Base-by-base conservation (phyloP, 495 filamentous ascomycete species). In the Penicillium herquei region DNA sequence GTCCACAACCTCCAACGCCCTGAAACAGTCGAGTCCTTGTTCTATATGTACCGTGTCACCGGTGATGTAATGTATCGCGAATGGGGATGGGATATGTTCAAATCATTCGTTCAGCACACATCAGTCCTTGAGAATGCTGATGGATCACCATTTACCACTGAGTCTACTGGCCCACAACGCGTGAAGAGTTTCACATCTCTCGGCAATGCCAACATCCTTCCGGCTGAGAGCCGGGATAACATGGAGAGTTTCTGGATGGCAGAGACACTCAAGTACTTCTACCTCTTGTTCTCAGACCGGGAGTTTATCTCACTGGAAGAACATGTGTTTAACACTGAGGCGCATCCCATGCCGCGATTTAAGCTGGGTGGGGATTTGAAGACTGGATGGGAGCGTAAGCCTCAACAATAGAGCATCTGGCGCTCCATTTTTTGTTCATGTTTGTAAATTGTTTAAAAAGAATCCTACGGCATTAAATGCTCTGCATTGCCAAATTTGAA, bases 21-120 rank as follows among this genome's bases (percentile, higher is more conserved):
- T 6, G 95, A 98, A 71, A 96, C 94, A 0, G 84, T 97, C 41
- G 94, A 98, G 70, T 92, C 88, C 51, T 76, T 99, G 46, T 91
- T 98, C 70, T 94, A 98, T 72, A 95, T 99, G 92, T 99, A 93
- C 87, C 86, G 94, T 50, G 93, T 99, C 67, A 99, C 94, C 14
- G 92, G 90, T 31, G 92, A 99, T 54, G 78, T 81, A 26, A 90
- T 83, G 58, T 99, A 99, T 70, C 84, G 94, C 12, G 82, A 96
- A 57, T 98, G 94, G 94, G 94, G 95, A 7, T 99, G 94, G 94
- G 86, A 95, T 57, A 98, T 98, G 83, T 99, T 99, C 76, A 85
- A 92, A 73, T 83, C 86, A 1, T 98, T 99, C 69, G 75, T 92
- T 65, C 85, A 88, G 57, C 83, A 96, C 68, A 95, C 88, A 0